phyloP scores from a whole-genome alignment of 2,329 filamentous ascomycete species.

The Sclerotinia sclerotiorum region DNA sequence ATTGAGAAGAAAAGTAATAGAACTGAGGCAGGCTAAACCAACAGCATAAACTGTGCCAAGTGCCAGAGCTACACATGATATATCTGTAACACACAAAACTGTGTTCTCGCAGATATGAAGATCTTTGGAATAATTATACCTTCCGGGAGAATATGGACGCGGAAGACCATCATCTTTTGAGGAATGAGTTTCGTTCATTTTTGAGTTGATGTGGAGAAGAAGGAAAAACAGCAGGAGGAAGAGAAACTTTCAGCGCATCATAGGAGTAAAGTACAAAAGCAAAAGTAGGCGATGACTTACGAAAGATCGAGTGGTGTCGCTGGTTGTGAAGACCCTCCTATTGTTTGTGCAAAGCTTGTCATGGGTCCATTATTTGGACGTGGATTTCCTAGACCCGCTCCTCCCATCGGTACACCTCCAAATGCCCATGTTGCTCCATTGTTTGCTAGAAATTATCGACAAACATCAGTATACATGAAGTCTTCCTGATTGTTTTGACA shows the following conservation, averaged over 20 bases:
- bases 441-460: conserved; percentile 38
- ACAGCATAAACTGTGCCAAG: neutral
- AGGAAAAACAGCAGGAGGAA: neutral
- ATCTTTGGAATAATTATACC: conserved; percentile 11
- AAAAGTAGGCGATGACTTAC: conserved; percentile 51
- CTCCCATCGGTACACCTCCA: conserved; percentile 61
- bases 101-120: neutral
- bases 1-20: neutral
- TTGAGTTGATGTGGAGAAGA: conserved; percentile 1
- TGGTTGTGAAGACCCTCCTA: conserved; percentile 59
- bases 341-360: conserved; percentile 67
- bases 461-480: conserved; percentile 31
- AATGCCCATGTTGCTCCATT: conserved; percentile 58
- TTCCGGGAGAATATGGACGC: conserved; percentile 12
- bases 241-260: conserved; percentile 4
- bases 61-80: neutral
- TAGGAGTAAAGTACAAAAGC: conserved; percentile 24
- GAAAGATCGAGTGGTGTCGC: conserved; percentile 62
- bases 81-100: neutral
- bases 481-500: conserved; percentile 4
- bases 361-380: conserved; percentile 55
- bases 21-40: neutral
- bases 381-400: conserved; percentile 53
- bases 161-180: neutral
- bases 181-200: conserved; percentile 7